Evolutionary conservation across 257 asterid species (phyloP).

Genomic region (Hygrophila difformis): DNA sequence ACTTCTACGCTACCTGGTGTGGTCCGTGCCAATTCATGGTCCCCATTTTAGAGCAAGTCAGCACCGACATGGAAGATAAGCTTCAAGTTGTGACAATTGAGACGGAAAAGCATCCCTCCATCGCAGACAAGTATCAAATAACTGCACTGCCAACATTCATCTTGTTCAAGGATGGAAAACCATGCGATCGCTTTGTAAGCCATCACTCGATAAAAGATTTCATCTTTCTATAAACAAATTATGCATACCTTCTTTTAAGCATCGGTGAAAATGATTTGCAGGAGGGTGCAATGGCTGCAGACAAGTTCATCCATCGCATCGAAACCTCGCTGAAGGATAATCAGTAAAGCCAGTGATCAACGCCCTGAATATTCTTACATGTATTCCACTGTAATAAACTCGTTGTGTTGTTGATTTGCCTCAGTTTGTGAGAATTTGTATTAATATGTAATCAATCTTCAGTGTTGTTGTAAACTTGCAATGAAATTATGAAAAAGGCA

Average conservation of each 20-base stretch:
- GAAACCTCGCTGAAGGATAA: slow-evolving; percentile 47
- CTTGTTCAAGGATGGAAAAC: slow-evolving; percentile 79
- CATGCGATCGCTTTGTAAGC: slow-evolving; percentile 87
- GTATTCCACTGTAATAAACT: too few relatives aligned
- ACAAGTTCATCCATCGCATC: slow-evolving; percentile 44
- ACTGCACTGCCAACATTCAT: slow-evolving; percentile 90
- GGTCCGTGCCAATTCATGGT: slow-evolving; percentile 97
- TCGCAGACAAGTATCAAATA: slow-evolving; percentile 70
- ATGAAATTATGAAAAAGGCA: too few relatives aligned
- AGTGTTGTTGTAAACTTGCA: too few relatives aligned
- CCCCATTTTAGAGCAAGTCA: slow-evolving; percentile 72
- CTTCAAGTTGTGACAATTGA: slow-evolving; percentile 84
- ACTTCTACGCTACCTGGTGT: slow-evolving; percentile 98
- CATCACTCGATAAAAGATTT: not conserved
- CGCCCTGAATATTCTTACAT: too few relatives aligned
- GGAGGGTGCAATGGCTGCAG: slow-evolving; percentile 47
- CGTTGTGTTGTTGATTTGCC: too few relatives aligned
- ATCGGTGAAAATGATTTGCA: not conserved
- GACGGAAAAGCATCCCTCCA: slow-evolving; percentile 75
- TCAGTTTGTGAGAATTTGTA: too few relatives aligned
- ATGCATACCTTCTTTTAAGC: not conserved
- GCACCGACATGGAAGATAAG: slow-evolving; percentile 54
- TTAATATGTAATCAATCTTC: too few relatives aligned
- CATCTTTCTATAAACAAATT: not conserved
- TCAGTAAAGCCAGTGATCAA: slow-evolving; percentile 35